Conservation (phyloP, 2,329 filamentous ascomycete species). For the Magnaporthiopsis rhizophila region DNA sequence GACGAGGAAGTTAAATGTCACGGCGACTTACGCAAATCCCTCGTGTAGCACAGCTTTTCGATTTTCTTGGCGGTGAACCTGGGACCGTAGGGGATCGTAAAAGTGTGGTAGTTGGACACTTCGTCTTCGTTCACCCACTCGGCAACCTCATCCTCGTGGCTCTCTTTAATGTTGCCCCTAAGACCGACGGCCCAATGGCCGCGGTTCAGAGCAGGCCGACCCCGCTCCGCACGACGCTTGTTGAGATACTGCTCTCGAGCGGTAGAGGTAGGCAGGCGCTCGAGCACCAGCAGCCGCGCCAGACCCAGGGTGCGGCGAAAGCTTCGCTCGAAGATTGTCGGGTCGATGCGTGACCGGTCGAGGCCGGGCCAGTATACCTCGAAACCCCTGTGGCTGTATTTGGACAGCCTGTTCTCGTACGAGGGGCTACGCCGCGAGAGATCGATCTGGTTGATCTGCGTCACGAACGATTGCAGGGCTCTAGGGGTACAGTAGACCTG, state of each 20-base stretch:
- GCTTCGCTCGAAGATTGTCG: constrained; percentile 78
- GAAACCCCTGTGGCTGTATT: constrained; percentile 78
- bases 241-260: constrained; percentile 65
- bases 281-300: constrained; percentile 70
- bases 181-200: constrained; percentile 29
- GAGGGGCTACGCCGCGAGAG: constrained; percentile 73
- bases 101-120: constrained; percentile 71
- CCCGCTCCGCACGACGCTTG: constrained; percentile 63
- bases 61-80: constrained; percentile 61
- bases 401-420: constrained; percentile 79
- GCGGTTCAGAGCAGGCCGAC: constrained; percentile 50
- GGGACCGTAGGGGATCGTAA: constrained; percentile 60
- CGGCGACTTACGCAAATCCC: constrained; percentile 50
- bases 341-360: constrained; percentile 68
- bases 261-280: constrained; percentile 61
- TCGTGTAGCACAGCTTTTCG: constrained; percentile 73
- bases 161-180: constrained; percentile 66
- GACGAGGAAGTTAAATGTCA: too few species aligned
- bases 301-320: constrained; percentile 70
- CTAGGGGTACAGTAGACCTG: constrained; percentile 75
- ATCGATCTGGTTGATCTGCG: constrained; percentile 75
- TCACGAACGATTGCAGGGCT: constrained; percentile 70
- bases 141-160: constrained; percentile 70
- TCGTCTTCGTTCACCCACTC: constrained; percentile 76
- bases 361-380: constrained; percentile 74